phyloP scores from a whole-genome alignment of 202 grass and related monocot genomes.

The Hordeum pubiflorum region DNA sequence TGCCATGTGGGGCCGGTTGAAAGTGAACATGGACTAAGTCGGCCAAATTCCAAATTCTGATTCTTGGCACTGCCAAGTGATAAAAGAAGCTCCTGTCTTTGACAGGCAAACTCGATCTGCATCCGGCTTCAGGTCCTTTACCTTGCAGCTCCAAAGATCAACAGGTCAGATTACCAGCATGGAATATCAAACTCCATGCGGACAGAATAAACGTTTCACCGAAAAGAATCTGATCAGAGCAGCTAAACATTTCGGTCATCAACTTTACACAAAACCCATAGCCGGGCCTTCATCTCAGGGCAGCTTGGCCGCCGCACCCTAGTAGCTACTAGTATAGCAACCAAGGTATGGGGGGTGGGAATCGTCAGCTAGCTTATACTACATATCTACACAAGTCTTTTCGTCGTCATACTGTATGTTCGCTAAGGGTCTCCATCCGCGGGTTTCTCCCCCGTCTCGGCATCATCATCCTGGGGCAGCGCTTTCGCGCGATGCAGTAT shows the following conservation, averaged over 20 bases:
- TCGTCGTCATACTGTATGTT: slow-evolving; percentile 23
- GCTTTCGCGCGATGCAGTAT: slow-evolving; percentile 33
- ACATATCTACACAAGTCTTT: slow-evolving; percentile 49
- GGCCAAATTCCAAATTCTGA: neutral
- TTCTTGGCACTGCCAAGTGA: neutral
- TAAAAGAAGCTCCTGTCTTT: neutral
- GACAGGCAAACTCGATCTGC: neutral
- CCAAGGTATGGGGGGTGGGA: slow-evolving; percentile 3
- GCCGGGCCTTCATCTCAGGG: slow-evolving; percentile 34
- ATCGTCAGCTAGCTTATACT: slow-evolving; percentile 25
- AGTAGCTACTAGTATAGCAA: slow-evolving; percentile 17
- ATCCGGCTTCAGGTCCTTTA: neutral
- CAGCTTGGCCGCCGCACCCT: slow-evolving; percentile 11
- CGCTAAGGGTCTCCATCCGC: slow-evolving; percentile 30
- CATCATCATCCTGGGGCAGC: neutral
- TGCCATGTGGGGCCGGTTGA: neutral
- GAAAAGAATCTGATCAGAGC: slow-evolving; percentile 2
- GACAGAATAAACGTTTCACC: neutral
- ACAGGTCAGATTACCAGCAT: neutral
- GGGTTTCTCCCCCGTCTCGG: slow-evolving; percentile 13
- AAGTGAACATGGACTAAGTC: no score
- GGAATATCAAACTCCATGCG: neutral
- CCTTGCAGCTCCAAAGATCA: neutral
- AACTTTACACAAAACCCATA: slow-evolving; percentile 28
- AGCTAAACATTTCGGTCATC: slow-evolving; percentile 6